A percentile compares a stretch with the other conserved stretches of the same genome.
phyloP scores from a whole-genome alignment of 2,329 filamentous ascomycete species.

The Cadophora malorum region DNA sequence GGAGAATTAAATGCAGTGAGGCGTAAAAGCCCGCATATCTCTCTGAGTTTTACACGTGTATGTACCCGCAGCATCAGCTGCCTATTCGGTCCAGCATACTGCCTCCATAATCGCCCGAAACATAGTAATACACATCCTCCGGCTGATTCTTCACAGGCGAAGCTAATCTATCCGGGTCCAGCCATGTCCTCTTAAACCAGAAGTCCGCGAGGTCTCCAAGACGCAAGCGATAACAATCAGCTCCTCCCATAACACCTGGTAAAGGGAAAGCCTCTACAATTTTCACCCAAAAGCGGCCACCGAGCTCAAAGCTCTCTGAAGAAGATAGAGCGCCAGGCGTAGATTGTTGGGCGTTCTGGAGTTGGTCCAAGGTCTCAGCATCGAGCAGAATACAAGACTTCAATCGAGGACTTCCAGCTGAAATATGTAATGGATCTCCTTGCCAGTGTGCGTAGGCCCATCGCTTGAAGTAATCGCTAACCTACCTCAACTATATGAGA shows the following conservation, averaged over 20 bases:
- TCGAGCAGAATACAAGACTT: slow-evolving; percentile 9
- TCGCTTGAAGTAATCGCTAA: not conserved
- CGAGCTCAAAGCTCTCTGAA: not conserved
- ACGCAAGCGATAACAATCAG: slow-evolving; percentile 12
- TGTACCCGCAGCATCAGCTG: too few relatives aligned
- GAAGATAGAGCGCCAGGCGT: not conserved
- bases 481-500: not conserved
- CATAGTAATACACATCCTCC: slow-evolving; percentile 3
- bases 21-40: too few relatives aligned
- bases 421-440: not conserved
- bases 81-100: too few relatives aligned
- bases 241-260: not conserved
- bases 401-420: slow-evolving; percentile 10
- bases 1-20: too few relatives aligned
- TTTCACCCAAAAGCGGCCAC: slow-evolving; percentile 3
- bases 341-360: not conserved
- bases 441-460: not conserved
- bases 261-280: not conserved
- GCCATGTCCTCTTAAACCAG: slow-evolving; percentile 1
- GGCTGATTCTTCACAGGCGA: not conserved
- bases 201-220: slow-evolving; percentile 11
- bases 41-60: too few relatives aligned
- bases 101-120: too few relatives aligned
- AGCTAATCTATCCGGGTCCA: not conserved
- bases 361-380: slow-evolving; percentile 5